phyloP scores from a whole-genome alignment of 805 yeast genomes.

The Maudiozyma serrabonitensis region DNA sequence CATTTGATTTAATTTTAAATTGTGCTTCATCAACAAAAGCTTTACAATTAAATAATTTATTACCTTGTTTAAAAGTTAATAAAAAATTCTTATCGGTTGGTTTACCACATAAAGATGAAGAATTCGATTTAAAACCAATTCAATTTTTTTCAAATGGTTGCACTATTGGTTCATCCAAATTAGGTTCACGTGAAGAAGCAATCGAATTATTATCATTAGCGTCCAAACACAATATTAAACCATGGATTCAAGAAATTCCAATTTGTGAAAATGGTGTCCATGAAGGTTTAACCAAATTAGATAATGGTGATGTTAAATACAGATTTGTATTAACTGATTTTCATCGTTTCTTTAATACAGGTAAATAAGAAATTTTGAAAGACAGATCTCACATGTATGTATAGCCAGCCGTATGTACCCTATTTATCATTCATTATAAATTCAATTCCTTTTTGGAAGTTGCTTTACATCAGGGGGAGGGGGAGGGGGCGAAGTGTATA shows the following conservation, averaged over 20 bases:
- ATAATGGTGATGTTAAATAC: constrained; percentile 1
- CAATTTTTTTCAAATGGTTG: constrained; percentile 1
- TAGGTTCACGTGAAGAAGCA: constrained; percentile 1
- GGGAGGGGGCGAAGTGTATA: no score
- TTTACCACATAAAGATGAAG: constrained; percentile 1
- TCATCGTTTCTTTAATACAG: constrained; percentile 1
- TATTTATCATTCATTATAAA: no score
- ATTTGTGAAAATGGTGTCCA: constrained; percentile 1
- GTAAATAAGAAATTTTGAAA: not conserved
- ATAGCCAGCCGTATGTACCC: no score
- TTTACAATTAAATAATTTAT: not conserved
- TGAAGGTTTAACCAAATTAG: constrained; percentile 1
- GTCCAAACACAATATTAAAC: not conserved
- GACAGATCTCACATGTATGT: not conserved
- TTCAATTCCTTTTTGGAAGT: no score
- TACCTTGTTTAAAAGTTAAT: constrained; percentile 1
- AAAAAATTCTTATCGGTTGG: constrained; percentile 2
- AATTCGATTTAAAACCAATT: constrained; percentile 1
- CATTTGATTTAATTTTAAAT: constrained; percentile 1
- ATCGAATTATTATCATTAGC: constrained; percentile 1
- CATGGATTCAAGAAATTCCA: constrained; percentile 1
- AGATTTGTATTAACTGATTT: constrained; percentile 2
- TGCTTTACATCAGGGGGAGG: no score
- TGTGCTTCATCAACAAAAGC: constrained; percentile 1
- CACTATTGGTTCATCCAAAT: not conserved